Evolutionary conservation across 257 asterid species (phyloP).

Genomic region (Nicotiana undulata): DNA sequence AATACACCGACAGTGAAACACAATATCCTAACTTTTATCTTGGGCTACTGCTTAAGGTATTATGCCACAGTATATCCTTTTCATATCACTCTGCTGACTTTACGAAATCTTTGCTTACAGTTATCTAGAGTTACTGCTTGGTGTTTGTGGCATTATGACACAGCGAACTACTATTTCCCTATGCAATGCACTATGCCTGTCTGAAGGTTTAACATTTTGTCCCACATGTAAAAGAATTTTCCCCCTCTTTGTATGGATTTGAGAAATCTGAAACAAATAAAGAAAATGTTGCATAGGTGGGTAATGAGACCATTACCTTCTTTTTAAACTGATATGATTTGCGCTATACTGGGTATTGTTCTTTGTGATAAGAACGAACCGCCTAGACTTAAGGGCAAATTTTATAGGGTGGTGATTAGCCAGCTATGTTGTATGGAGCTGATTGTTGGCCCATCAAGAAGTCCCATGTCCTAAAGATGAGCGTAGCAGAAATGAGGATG

Average conservation of each 20-base stretch:
- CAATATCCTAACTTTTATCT: neutral
- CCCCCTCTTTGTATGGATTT: conserved; percentile 68
- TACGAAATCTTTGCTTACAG: neutral
- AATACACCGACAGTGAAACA: too few species aligned
- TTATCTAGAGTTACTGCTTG: neutral
- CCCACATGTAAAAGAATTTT: conserved; percentile 35
- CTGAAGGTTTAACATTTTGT: neutral
- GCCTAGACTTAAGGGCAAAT: too few species aligned
- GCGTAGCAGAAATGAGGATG: too few species aligned
- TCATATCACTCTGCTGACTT: neutral
- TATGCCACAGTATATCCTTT: neutral
- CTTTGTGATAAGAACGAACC: too few species aligned
- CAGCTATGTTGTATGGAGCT: too few species aligned
- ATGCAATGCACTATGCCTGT: neutral
- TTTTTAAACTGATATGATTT: too few species aligned
- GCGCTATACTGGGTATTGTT: too few species aligned
- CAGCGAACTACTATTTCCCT: neutral
- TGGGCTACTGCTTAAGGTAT: neutral
- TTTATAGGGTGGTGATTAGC: too few species aligned
- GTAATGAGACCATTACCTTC: too few species aligned
- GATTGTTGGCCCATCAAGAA: too few species aligned
- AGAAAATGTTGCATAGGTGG: too few species aligned
- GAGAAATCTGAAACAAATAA: conserved; percentile 53
- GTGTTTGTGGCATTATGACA: neutral
- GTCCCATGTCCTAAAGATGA: too few species aligned